Evolutionary conservation across 179 eudicot species (phyloP).

Genomic region (Heliamphora pulchella): DNA sequence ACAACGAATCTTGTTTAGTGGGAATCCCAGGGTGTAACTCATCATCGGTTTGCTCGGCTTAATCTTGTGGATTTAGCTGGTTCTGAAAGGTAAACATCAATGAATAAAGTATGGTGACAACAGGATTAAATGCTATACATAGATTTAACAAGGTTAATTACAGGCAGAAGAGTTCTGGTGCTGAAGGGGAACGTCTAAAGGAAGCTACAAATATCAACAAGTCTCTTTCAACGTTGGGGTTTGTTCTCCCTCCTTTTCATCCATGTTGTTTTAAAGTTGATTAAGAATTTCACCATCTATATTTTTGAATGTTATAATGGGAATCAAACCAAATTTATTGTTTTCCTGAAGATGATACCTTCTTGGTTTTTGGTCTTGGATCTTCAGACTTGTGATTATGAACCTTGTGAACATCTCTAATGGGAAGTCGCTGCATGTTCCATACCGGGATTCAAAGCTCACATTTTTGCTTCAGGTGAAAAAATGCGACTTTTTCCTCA

Average conservation of each 20-base stretch:
- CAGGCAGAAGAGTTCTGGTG: constrained; percentile 99
- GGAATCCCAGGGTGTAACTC: constrained; percentile 97
- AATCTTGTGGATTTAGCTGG: constrained; percentile 99
- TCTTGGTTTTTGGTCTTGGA: constrained; percentile 21
- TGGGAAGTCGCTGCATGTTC: constrained; percentile 93
- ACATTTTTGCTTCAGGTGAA: constrained; percentile 97
- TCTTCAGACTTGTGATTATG: constrained; percentile 90
- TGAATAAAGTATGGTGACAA: neutral
- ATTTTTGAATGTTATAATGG: neutral
- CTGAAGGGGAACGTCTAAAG: constrained; percentile 97
- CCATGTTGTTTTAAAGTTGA: neutral
- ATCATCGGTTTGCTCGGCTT: constrained; percentile 88
- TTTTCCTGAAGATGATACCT: neutral
- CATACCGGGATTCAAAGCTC: constrained; percentile 96
- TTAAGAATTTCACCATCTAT: neutral
- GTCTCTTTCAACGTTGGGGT: constrained; percentile 98
- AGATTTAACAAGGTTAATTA: neutral
- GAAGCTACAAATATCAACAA: constrained; percentile 99
- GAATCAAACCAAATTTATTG: neutral
- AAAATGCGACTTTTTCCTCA: constrained; percentile 4
- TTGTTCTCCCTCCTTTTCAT: constrained; percentile 19
- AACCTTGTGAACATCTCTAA: constrained; percentile 86
- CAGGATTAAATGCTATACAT: neutral
- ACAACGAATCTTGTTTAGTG: constrained; percentile 44
- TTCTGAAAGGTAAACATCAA: constrained; percentile 76